Conservation (phyloP, 495 filamentous ascomycete genomes). For the Penicillium cinerascens region DNA sequence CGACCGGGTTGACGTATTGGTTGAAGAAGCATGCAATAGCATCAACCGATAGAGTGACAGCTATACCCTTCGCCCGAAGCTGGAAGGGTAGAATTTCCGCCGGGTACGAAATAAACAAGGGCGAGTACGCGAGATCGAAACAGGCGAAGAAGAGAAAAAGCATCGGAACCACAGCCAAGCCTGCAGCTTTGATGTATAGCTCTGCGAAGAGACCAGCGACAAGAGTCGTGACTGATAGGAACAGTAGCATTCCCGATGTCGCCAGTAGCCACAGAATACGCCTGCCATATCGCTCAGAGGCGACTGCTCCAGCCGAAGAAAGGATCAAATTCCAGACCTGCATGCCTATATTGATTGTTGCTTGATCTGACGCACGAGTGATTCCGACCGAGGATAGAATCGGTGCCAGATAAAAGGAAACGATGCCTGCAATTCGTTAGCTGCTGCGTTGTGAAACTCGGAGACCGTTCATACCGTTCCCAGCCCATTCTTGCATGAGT, state of each 20-base stretch:
- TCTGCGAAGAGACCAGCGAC: constrained; percentile 51
- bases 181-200: constrained; percentile 41
- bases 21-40: constrained; percentile 56
- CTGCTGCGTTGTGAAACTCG: background rate
- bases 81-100: constrained; percentile 66
- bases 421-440: constrained; percentile 35
- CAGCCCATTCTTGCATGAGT: constrained; percentile 59
- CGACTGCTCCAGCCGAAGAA: constrained; percentile 45
- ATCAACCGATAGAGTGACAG: constrained; percentile 57
- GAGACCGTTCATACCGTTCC: constrained; percentile 47
- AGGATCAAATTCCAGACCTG: constrained; percentile 27
- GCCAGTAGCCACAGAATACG: constrained; percentile 53
- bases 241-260: constrained; percentile 53
- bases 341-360: constrained; percentile 25
- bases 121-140: constrained; percentile 58
- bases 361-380: constrained; percentile 42
- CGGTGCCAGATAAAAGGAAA: constrained; percentile 56
- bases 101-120: constrained; percentile 60
- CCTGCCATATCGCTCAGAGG: constrained; percentile 57
- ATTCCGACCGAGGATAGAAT: constrained; percentile 57
- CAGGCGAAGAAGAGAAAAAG: constrained; percentile 57
- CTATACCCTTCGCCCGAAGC: constrained; percentile 67
- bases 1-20: constrained; percentile 58
- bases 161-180: constrained; percentile 54
- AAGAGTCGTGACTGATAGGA: constrained; percentile 53